A percentile compares a stretch with the other conserved stretches of the same genome.
These are phyloP conservation scores for Pisolithus tinctorius DNA, from an alignment of 768 basidiomycete species.

Conservation along the genomic window DNA sequence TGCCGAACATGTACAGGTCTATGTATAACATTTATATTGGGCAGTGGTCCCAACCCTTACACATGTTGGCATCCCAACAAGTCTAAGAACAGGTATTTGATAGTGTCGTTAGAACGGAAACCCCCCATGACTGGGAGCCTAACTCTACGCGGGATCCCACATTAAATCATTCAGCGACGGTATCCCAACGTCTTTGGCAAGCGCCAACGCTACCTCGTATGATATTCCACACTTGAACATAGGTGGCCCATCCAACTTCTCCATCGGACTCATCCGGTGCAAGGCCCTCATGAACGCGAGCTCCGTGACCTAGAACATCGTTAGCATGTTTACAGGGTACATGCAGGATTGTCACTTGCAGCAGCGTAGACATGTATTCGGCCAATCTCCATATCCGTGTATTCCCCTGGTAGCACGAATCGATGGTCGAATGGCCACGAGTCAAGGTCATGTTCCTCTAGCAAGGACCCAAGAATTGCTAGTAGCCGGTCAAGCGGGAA, in stretches of 20 bases:
- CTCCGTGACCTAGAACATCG: slow-evolving; percentile 49
- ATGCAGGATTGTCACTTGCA: slow-evolving; percentile 34
- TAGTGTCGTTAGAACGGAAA: neutral
- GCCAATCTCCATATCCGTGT: slow-evolving; percentile 67
- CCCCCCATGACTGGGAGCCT: neutral
- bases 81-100: neutral
- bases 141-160: slow-evolving; percentile 46
- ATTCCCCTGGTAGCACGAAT: slow-evolving; percentile 56
- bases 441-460: slow-evolving; percentile 63
- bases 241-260: slow-evolving; percentile 63
- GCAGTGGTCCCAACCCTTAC: neutral
- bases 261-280: slow-evolving; percentile 53
- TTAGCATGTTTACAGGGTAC: neutral
- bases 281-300: slow-evolving; percentile 59
- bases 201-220: slow-evolving; percentile 43
- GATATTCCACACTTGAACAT: slow-evolving; percentile 71
- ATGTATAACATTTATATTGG: neutral
- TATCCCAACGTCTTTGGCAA: slow-evolving; percentile 58
- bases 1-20: too few species aligned
- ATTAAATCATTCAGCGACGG: slow-evolving; percentile 52
- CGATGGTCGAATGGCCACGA: slow-evolving; percentile 37
- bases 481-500: slow-evolving; percentile 77
- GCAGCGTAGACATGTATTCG: slow-evolving; percentile 52
- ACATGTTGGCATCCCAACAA: neutral
- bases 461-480: slow-evolving; percentile 70